Conservation (phyloP, 78 protist species). For the Tieghemostelium lacteum region DNA sequence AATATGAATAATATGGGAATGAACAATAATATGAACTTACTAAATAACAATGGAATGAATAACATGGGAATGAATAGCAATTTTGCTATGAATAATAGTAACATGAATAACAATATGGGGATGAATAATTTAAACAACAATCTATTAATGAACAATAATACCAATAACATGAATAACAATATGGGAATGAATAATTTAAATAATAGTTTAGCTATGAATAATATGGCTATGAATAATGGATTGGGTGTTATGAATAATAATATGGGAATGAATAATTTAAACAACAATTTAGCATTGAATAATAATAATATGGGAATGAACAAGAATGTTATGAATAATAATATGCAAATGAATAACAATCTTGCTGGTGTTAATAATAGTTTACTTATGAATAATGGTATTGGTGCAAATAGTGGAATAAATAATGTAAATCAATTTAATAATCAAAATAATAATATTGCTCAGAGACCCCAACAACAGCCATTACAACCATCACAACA, state of each 20-base stretch:
- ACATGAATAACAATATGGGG: background rate
- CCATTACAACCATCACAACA: too few species aligned
- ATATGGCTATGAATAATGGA: background rate
- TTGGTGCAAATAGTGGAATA: too few species aligned
- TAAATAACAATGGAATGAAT: background rate
- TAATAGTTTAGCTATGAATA: background rate
- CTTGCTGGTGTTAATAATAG: too few species aligned
- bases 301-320: background rate
- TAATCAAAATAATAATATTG: too few species aligned
- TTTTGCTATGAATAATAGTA: background rate
- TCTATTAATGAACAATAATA: background rate
- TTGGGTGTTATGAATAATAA: background rate
- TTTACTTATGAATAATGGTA: too few species aligned
- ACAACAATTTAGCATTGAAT: background rate
- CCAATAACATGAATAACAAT: background rate
- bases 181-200: background rate
- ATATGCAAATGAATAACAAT: too few species aligned
- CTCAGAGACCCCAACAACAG: too few species aligned
- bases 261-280: too few species aligned
- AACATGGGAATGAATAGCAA: constrained; percentile 11
- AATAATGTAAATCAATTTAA: too few species aligned
- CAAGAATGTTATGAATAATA: background rate
- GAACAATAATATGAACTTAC: background rate
- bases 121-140: constrained; percentile 5
- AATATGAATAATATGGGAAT: too few species aligned